phyloP scores from a whole-genome alignment of 179 eudicot genomes.

The Corrigiola litoralis region DNA sequence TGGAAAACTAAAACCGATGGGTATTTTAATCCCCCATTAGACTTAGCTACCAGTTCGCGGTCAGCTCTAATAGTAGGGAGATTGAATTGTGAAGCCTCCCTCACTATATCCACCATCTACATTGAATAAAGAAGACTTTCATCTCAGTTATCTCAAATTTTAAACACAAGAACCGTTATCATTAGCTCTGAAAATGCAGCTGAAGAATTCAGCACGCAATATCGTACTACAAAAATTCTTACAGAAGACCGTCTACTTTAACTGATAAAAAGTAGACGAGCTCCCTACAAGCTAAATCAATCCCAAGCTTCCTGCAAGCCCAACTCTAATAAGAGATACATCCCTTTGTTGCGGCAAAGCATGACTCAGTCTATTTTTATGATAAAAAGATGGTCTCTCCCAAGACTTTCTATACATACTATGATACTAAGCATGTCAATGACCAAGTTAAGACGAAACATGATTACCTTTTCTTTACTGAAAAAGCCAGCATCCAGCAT shows the following conservation, averaged over 20 bases:
- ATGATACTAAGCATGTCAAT: not conserved
- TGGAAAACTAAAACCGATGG: slow-evolving; percentile 66
- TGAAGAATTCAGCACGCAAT: not conserved
- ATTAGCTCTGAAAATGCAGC: not conserved
- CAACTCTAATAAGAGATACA: too few species aligned
- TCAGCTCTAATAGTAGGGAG: slow-evolving; percentile 51
- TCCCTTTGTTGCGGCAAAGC: too few species aligned
- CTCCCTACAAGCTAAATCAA: too few species aligned
- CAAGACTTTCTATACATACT: too few species aligned
- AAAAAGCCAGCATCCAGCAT: slow-evolving; percentile 65
- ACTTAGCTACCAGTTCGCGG: slow-evolving; percentile 58
- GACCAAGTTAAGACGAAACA: not conserved
- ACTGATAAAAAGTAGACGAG: too few species aligned
- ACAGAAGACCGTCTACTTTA: too few species aligned
- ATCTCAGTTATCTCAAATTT: not conserved
- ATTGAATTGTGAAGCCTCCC: slow-evolving; percentile 59
- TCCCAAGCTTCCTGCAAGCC: too few species aligned
- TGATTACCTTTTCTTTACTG: slow-evolving; percentile 42
- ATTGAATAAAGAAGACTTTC: not conserved
- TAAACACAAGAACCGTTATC: not conserved
- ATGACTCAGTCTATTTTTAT: too few species aligned
- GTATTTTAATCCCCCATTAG: slow-evolving; percentile 66
- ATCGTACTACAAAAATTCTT: too few species aligned
- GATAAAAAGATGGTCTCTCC: too few species aligned
- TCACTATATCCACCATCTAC: slow-evolving; percentile 68